Evolutionary conservation across 495 filamentous ascomycete species (phyloP).

Genomic region (Sordaria brevicollis): DNA sequence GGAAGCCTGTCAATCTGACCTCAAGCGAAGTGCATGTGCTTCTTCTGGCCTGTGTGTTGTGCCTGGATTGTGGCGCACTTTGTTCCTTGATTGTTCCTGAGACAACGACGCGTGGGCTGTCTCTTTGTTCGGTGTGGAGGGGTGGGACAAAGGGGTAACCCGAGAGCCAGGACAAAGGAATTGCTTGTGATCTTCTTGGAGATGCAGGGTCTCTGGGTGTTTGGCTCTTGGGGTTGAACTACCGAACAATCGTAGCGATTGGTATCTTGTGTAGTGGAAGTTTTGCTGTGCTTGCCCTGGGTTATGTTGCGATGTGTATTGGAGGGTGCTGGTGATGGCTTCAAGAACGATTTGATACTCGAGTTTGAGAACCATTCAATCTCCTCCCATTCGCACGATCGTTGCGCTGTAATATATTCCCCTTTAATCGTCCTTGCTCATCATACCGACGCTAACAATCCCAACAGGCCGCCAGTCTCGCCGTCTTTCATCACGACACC

Average conservation of each 20-base stretch:
- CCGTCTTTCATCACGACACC: neutral
- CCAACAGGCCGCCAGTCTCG: neutral
- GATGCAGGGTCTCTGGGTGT: neutral
- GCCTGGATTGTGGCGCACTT: neutral
- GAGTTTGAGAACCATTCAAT: neutral
- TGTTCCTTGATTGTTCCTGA: neutral
- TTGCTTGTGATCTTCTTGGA: neutral
- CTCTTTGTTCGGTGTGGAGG: neutral
- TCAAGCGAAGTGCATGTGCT: neutral
- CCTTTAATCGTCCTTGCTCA: neutral
- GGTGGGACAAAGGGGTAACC: neutral
- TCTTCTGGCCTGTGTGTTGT: neutral
- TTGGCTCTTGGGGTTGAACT: neutral
- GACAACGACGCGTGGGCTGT: neutral
- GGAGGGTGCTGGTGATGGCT: neutral
- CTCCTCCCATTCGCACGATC: neutral
- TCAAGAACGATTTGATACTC: neutral
- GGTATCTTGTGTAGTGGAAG: neutral
- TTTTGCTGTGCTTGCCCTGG: neutral
- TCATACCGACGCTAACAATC: neutral
- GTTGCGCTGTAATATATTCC: accelerated
- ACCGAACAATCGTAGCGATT: neutral
- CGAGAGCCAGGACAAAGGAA: neutral
- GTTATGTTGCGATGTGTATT: neutral
- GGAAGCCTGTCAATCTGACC: neutral